A percentile compares a stretch with the other conserved stretches of the same genome.
phyloP scores from a whole-genome alignment of 305 asterid genomes.

The Nicotiana rustica region DNA sequence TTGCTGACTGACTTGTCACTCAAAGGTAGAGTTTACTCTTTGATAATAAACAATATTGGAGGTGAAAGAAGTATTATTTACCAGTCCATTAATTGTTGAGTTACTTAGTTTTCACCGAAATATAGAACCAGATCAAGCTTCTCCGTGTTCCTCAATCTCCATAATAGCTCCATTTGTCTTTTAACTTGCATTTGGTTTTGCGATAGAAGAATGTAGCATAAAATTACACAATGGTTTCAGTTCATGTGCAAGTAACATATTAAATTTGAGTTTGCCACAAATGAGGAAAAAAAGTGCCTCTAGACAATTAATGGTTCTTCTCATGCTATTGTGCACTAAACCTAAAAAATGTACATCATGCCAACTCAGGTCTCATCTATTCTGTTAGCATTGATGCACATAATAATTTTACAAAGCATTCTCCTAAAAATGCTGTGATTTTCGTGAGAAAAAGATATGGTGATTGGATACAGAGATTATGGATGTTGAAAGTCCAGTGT shows the following conservation, averaged over 20 bases:
- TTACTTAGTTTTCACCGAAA: background rate
- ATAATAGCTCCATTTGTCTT: background rate
- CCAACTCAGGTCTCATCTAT: background rate
- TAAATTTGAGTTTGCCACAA: background rate
- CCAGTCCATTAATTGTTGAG: background rate
- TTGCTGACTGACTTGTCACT: background rate
- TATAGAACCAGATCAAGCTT: background rate
- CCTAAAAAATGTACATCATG: constrained; percentile 1
- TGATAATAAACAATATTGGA: background rate
- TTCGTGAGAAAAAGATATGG: background rate
- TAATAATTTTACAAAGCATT: background rate
- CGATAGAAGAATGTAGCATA: background rate
- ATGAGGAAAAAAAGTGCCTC: background rate
- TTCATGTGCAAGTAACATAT: background rate
- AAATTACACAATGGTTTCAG: background rate
- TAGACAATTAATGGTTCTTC: background rate
- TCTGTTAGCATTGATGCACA: background rate
- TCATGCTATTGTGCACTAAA: background rate
- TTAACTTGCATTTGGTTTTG: background rate
- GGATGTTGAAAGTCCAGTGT: background rate
- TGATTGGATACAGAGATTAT: background rate
- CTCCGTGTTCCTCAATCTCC: background rate
- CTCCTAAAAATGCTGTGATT: background rate
- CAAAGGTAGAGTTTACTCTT: background rate
- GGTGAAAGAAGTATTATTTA: background rate